Conservation (phyloP, 2,329 filamentous ascomycete genomes). For the Cryphonectria parasitica region DNA sequence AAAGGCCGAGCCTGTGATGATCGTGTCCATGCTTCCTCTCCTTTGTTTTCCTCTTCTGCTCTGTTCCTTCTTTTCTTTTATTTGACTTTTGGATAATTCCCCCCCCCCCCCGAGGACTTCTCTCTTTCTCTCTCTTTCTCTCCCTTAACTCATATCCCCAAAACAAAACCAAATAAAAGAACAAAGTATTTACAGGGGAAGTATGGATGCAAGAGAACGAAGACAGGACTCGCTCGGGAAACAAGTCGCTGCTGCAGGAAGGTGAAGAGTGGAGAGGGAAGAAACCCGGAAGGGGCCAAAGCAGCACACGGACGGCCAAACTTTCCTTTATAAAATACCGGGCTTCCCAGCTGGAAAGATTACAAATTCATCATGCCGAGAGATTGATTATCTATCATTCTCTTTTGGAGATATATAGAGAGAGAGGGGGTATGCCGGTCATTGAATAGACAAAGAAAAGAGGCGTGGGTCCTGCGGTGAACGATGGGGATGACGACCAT, state of each 20-base stretch:
- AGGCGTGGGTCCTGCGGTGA: background rate
- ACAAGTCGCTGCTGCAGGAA: background rate
- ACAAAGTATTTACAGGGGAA: background rate
- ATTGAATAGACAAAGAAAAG: background rate
- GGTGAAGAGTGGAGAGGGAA: background rate
- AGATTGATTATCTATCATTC: background rate
- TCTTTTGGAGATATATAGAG: background rate
- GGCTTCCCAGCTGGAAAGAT: background rate
- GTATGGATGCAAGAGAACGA: background rate
- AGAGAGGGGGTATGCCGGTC: background rate
- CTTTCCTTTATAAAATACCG: background rate
- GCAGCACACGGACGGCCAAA: background rate
- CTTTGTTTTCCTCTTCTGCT: constrained; percentile 34
- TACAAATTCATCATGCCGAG: background rate
- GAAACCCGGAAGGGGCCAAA: background rate
- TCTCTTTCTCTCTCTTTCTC: constrained; percentile 33
- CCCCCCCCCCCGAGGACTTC: constrained; percentile 12
- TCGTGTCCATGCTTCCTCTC: constrained; percentile 35
- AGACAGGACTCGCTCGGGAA: background rate
- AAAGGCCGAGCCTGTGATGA: constrained; percentile 60
- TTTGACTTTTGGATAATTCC: background rate
- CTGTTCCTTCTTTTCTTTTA: constrained; percentile 18
- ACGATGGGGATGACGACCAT: background rate
- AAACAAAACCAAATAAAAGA: background rate
- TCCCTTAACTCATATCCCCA: background rate